Evolutionary conservation across 768 basidiomycete species (phyloP).

Genomic region (Dentipellis sp.): DNA sequence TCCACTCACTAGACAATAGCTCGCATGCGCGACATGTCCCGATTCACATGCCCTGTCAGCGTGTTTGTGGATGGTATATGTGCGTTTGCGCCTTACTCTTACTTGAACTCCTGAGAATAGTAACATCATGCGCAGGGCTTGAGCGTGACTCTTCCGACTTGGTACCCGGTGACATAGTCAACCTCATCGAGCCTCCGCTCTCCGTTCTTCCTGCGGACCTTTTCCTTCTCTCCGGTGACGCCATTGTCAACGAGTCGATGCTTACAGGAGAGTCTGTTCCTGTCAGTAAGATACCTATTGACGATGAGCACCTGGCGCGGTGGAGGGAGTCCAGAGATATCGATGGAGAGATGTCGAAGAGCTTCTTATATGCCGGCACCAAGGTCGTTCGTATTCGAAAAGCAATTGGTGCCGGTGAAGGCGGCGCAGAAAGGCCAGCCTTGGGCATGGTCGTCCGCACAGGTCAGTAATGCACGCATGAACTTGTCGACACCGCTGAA

Average conservation of each 20-base stretch:
- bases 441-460: slow-evolving; percentile 81
- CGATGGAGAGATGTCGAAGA: slow-evolving; percentile 56
- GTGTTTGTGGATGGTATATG: slow-evolving; percentile 62
- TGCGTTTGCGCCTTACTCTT: slow-evolving; percentile 1
- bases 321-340: slow-evolving; percentile 63
- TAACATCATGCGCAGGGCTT: slow-evolving; percentile 40
- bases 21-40: slow-evolving; percentile 95
- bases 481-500: not conserved
- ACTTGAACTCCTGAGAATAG: not conserved
- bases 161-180: slow-evolving; percentile 88
- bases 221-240: slow-evolving; percentile 89
- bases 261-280: slow-evolving; percentile 98
- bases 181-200: slow-evolving; percentile 71
- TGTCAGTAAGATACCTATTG: slow-evolving; percentile 82
- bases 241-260: slow-evolving; percentile 99
- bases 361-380: slow-evolving; percentile 87
- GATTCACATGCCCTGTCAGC: slow-evolving; percentile 70
- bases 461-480: slow-evolving; percentile 32
- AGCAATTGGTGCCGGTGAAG: slow-evolving; percentile 38
- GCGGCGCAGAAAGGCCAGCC: slow-evolving; percentile 47
- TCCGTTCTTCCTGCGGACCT: slow-evolving; percentile 81
- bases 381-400: slow-evolving; percentile 81
- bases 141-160: slow-evolving; percentile 67
- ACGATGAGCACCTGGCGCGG: slow-evolving; percentile 61
- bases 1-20: slow-evolving; percentile 58